Evolutionary conservation across 2,329 filamentous ascomycete species (phyloP), one percentile per base, ranked within the genome.

Genomic region (Ophiosphaerella herpotricha): DNA sequence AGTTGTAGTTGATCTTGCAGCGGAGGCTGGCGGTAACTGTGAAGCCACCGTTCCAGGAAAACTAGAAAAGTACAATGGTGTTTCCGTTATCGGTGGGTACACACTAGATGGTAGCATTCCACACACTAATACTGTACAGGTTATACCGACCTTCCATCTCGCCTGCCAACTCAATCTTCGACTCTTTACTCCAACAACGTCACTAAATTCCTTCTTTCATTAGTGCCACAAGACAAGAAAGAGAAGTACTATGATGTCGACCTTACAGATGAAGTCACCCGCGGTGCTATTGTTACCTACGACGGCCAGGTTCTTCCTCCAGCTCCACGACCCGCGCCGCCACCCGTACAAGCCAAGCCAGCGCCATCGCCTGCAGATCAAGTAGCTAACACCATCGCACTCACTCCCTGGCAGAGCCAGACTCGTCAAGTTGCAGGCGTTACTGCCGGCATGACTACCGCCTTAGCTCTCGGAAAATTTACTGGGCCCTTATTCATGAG

Each of bases 141-240:
- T 31, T 96, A 95, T 71, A 95, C 91, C 37, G 91, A 96, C 73
- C 80, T 96, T 24, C 91, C 91, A 0, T 95, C 91, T 29, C 84
- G 91, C 39, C 80, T 96, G 2, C 90, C 91, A 0, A 95, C 91
- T 0, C 91, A 96, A 71, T 90, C 91, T 0, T 95, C 91, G 0
- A 95, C 90, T 0, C 77, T 96, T 16, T 96, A 96, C 74, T 94
- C 90, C 2, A 96, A 96, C 80, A 96, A 96, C 68, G 92, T 96
- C 63, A 91, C 87, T 59, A 96, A 96, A 68, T 88, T 92, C 49
- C 77, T 96, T 24, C 80, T 96, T 8, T 94, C 91, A 0, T 90
- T 96, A 80, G 75, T 85, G 1, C 89, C 90, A 1, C 82, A 87
- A 51, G 85, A 91, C 2, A 91, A 90, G 2, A 83, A 86, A 54